Percentiles rank a stretch among this genome's conserved stretches.
Evolutionary conservation across 495 filamentous ascomycete genomes (phyloP).

Genomic region (Hypoxylon lienhwacheense): DNA sequence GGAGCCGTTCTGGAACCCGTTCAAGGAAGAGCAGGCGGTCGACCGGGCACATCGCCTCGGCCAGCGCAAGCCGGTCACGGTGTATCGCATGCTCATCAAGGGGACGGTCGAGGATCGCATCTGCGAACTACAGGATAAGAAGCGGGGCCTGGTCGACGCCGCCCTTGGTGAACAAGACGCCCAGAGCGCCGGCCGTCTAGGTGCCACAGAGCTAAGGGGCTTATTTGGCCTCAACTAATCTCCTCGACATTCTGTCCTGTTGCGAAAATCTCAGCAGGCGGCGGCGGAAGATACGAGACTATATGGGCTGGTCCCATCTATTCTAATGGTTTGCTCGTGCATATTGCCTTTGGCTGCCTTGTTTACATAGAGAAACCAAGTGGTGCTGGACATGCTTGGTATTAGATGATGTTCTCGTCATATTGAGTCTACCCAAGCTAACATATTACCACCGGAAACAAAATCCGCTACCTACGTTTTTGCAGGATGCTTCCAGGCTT

Average conservation of each 20-base stretch:
- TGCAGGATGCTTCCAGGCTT: too few relatives aligned
- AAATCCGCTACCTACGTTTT: too few relatives aligned
- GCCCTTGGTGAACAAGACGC: conserved; percentile 81
- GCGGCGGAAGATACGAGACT: too few relatives aligned
- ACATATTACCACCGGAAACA: too few relatives aligned
- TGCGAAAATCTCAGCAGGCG: neutral
- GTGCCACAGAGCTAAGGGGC: conserved; percentile 65
- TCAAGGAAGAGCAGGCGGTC: conserved; percentile 90
- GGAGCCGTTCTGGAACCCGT: conserved; percentile 97
- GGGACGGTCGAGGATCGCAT: conserved; percentile 92
- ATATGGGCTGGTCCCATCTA: too few relatives aligned
- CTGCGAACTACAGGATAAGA: conserved; percentile 78
- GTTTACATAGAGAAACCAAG: too few relatives aligned
- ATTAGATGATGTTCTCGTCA: too few relatives aligned
- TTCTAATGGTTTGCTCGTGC: too few relatives aligned
- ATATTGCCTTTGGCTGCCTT: too few relatives aligned
- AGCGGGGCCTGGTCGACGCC: conserved; percentile 73
- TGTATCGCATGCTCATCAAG: conserved; percentile 77
- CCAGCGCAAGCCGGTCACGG: conserved; percentile 70
- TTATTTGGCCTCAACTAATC: conserved; percentile 59
- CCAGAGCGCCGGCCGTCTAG: conserved; percentile 64
- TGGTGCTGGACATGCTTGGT: too few relatives aligned
- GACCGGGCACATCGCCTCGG: conserved; percentile 93
- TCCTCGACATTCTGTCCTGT: neutral
- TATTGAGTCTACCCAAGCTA: too few relatives aligned